A percentile compares a stretch with the other conserved stretches of the same genome.
These are phyloP conservation scores for Nicotiana sylvestris DNA, from an alignment of 257 asterid genomes.

Conservation along the genomic window DNA sequence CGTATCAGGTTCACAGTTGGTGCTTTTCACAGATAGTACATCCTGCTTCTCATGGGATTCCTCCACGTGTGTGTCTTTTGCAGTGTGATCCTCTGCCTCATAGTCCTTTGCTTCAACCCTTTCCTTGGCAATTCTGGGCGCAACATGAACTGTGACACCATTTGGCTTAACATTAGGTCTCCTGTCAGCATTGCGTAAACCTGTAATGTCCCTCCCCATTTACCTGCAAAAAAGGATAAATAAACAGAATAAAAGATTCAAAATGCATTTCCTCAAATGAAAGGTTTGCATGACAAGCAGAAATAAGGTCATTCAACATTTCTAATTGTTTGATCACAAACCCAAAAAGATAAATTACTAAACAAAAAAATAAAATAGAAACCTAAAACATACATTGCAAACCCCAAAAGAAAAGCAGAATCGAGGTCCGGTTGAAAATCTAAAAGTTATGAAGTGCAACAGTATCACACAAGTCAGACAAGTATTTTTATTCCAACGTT, in stretches of 20 bases:
- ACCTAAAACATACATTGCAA: neutral
- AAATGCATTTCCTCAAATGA: neutral
- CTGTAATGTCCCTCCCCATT: conserved; percentile 58
- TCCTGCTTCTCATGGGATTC: conserved; percentile 45
- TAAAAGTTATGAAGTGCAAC: neutral
- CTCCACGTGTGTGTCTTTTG: conserved; percentile 26
- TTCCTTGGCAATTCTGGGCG: conserved; percentile 30
- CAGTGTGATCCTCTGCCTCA: conserved; percentile 26
- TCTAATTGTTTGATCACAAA: neutral
- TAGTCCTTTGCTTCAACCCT: conserved; percentile 26
- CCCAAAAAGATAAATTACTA: neutral
- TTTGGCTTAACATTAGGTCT: conserved; percentile 35
- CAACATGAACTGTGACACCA: conserved; percentile 34
- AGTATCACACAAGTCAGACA: neutral
- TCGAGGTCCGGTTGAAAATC: neutral
- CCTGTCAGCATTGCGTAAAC: conserved; percentile 37
- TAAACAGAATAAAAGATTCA: conserved; percentile 2
- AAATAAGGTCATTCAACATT: neutral
- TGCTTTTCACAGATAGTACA: conserved; percentile 55
- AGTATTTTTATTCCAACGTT: neutral
- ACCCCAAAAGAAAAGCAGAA: neutral
- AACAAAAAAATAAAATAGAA: neutral
- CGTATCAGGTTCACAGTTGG: conserved; percentile 30
- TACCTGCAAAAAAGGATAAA: conserved; percentile 27
- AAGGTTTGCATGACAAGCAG: neutral